phyloP scores from a whole-genome alignment of 805 yeast genomes.

The Teunomyces gatunensis region DNA sequence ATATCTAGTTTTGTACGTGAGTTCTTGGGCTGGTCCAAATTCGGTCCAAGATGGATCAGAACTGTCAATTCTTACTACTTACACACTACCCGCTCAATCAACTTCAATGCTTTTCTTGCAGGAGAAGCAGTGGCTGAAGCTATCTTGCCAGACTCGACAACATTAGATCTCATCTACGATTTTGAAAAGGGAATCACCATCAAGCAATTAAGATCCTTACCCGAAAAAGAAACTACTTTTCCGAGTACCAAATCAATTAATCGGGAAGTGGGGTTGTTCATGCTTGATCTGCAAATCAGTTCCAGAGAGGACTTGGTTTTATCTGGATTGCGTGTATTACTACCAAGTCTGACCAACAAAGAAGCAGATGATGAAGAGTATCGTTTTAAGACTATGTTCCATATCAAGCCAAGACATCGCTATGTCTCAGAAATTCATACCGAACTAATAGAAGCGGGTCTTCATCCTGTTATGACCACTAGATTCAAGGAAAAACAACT shows the following conservation, averaged over 20 bases:
- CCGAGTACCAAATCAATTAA: constrained; percentile 3
- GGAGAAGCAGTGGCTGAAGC: not conserved
- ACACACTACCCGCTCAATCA: constrained; percentile 12
- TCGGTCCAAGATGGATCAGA: constrained; percentile 22
- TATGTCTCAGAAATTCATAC: constrained; percentile 1
- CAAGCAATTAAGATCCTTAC: not conserved
- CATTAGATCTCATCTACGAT: constrained; percentile 1
- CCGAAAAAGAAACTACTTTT: not conserved
- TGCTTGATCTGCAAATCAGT: constrained; percentile 25
- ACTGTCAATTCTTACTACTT: constrained; percentile 29
- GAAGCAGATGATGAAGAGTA: constrained; percentile 14
- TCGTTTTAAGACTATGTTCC: constrained; percentile 38
- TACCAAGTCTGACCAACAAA: constrained; percentile 7
- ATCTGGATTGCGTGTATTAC: constrained; percentile 32
- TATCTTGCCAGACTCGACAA: not conserved
- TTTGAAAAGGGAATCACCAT: not conserved
- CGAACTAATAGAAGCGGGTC: constrained; percentile 23
- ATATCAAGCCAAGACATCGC: constrained; percentile 40
- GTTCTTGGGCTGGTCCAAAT: constrained; percentile 17
- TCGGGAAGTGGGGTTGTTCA: constrained; percentile 39
- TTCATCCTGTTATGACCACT: constrained; percentile 35
- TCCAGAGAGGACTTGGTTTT: constrained; percentile 33
- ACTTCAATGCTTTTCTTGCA: not conserved
- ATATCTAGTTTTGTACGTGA: constrained; percentile 11
- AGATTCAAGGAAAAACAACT: constrained; percentile 6